Conservation (phyloP, 345 rosid species). For the Eucalyptus curtisii region DNA sequence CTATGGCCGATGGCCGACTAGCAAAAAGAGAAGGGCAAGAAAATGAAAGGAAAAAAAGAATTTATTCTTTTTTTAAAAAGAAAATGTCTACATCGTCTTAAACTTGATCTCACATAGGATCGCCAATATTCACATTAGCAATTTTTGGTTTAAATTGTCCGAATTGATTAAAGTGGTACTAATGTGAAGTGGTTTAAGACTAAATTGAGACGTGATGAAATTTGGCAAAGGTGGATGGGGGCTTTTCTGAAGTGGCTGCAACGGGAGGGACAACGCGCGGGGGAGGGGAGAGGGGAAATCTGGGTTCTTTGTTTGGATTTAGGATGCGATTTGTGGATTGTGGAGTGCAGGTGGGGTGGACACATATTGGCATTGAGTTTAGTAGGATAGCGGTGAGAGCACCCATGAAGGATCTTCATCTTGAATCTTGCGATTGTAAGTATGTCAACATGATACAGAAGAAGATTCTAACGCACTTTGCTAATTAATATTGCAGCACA, state of each 20-base stretch:
- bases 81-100: no score
- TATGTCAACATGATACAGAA: not conserved
- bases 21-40: not conserved
- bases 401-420: no score
- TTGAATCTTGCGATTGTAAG: no score
- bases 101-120: no score
- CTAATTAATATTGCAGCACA: not conserved
- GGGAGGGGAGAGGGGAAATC: not conserved
- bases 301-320: not conserved
- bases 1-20: fast-evolving
- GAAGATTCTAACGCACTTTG: not conserved
- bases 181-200: fast-evolving
- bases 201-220: not conserved
- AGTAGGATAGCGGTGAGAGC: no score
- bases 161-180: fast-evolving
- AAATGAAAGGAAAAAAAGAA: no score
- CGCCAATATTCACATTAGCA: fast-evolving
- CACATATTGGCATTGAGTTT: not conserved
- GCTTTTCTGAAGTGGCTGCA: not conserved
- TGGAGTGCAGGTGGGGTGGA: not conserved
- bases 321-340: not conserved
- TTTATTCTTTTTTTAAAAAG: no score
- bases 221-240: not conserved
- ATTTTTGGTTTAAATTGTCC: fast-evolving
- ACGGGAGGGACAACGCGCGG: fast-evolving